Percentiles rank a stretch among this genome's conserved stretches.
Conservation (phyloP, 2,329 filamentous ascomycete species). For the Stenocarpella maydis region DNA sequence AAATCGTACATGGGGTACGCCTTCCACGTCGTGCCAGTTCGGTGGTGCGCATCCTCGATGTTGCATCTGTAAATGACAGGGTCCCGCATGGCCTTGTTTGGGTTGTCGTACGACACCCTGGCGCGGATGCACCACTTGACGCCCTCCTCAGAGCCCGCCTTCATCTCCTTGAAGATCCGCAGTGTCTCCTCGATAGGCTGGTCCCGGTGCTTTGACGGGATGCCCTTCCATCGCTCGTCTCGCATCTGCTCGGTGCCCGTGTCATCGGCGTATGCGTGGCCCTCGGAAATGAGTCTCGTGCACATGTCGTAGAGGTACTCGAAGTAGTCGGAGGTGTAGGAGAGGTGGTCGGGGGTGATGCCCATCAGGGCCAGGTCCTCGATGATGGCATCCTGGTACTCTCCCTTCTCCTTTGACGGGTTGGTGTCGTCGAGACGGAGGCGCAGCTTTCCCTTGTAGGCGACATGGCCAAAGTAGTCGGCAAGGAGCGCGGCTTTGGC, state of each 20-base stretch:
- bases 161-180: slow-evolving; percentile 92
- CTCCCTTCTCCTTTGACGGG: slow-evolving; percentile 95
- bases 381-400: slow-evolving; percentile 92
- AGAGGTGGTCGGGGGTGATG: slow-evolving; percentile 85
- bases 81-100: slow-evolving; percentile 95
- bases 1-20: slow-evolving; percentile 91
- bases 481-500: slow-evolving; percentile 93
- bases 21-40: slow-evolving; percentile 82
- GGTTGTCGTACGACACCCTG: slow-evolving; percentile 89
- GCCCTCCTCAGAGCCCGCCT: slow-evolving; percentile 80
- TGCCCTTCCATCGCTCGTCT: slow-evolving; percentile 82
- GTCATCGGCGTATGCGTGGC: slow-evolving; percentile 93
- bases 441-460: slow-evolving; percentile 89
- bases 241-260: slow-evolving; percentile 91
- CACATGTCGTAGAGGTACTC: slow-evolving; percentile 88
- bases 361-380: slow-evolving; percentile 92
- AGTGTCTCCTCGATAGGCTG: slow-evolving; percentile 83
- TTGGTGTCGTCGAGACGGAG: slow-evolving; percentile 98
- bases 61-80: slow-evolving; percentile 98
- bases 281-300: slow-evolving; percentile 83
- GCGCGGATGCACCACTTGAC: slow-evolving; percentile 90
- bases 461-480: slow-evolving; percentile 95
- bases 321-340: slow-evolving; percentile 96
- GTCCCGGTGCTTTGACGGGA: slow-evolving; percentile 83
- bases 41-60: slow-evolving; percentile 71